Evolutionary conservation across 176 grass and related monocot genomes (phyloP), one percentile per base, ranked within the genome.

Genomic region (Triticum monococcum): DNA sequence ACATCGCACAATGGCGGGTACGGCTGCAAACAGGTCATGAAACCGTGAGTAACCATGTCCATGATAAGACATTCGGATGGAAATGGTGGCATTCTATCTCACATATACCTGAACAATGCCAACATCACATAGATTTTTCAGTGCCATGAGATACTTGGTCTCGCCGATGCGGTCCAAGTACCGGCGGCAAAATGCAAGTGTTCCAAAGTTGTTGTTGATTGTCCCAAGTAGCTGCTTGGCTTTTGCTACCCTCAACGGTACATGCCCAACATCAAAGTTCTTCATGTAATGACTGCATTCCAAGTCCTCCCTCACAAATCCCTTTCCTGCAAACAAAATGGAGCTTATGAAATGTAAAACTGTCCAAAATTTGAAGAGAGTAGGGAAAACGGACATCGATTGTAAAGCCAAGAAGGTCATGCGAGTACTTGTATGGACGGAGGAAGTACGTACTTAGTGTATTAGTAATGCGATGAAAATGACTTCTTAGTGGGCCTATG

Each of bases 271-370:
- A 78, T 99, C 97, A 37, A 94, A 99, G 76, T 91, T 96, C 88
- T 99, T 99, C 97, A 96, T 98, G 84, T 99, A 99, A 89, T 99
- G 97, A 59, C 97, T 99, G 66, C 97, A 96, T 28, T 99, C 97
- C 45, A 99, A 74, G 69, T 96, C 97, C 80, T 99, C 97, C 83
- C 94, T 92, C 48, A 99, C 94, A 83, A 91, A 89, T 77, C 97
- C 97, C 68, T 90, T 96, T 28, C 97, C 97, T 96, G 87, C 32
- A 87, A 82, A 85, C 16, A 40, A 30, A 38, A 81, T 16, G 22
- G 37, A 22, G 7, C 32, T 69, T 83, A 64, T 13, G 52, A 72
- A 70, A 64, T 77, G 56, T 82, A 79, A 1, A 84, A 22, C 22
- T 64, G 14, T 79, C 63, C 22, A 80, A 68, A 41, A 43, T 45